Conservation (phyloP, 306 rosid species). For the Pterocarpus macrocarpus region DNA sequence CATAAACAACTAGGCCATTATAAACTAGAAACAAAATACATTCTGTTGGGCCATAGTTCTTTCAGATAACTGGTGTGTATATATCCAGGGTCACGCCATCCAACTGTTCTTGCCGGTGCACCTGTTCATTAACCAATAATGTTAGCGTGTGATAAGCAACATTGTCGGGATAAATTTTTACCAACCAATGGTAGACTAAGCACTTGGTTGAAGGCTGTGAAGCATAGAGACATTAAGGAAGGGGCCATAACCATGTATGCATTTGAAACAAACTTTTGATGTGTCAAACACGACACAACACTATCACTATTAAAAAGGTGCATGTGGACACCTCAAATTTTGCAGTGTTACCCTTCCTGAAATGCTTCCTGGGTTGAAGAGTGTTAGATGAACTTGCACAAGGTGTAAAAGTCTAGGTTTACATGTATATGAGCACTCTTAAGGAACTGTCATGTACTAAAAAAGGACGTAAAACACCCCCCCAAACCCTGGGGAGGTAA, state of each 20-base stretch:
- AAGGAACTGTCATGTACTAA: too few species aligned
- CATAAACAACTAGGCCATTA: slow-evolving; percentile 4
- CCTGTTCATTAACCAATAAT: slow-evolving; percentile 55
- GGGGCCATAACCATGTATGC: neutral
- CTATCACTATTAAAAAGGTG: neutral
- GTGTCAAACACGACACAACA: neutral
- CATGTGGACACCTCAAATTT: too few species aligned
- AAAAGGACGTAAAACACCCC: too few species aligned
- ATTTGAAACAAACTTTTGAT: neutral
- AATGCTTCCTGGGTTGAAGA: too few species aligned
- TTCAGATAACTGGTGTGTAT: slow-evolving; percentile 83
- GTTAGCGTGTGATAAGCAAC: neutral
- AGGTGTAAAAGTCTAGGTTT: too few species aligned
- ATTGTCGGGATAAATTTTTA: neutral
- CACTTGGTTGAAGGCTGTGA: slow-evolving; percentile 2
- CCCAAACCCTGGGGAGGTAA: too few species aligned
- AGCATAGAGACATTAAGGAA: neutral
- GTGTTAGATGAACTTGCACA: too few species aligned
- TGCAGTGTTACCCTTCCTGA: too few species aligned
- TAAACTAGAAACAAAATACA: slow-evolving; percentile 56
- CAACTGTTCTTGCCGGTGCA: slow-evolving; percentile 91
- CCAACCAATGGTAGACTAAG: slow-evolving; percentile 6
- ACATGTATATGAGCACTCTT: too few species aligned
- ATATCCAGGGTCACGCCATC: slow-evolving; percentile 95
- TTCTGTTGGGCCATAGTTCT: slow-evolving; percentile 85